Evolutionary conservation across 2,329 filamentous ascomycete genomes (phyloP), one percentile per base, ranked within the genome.

Genomic region (Arthroderma sp.): DNA sequence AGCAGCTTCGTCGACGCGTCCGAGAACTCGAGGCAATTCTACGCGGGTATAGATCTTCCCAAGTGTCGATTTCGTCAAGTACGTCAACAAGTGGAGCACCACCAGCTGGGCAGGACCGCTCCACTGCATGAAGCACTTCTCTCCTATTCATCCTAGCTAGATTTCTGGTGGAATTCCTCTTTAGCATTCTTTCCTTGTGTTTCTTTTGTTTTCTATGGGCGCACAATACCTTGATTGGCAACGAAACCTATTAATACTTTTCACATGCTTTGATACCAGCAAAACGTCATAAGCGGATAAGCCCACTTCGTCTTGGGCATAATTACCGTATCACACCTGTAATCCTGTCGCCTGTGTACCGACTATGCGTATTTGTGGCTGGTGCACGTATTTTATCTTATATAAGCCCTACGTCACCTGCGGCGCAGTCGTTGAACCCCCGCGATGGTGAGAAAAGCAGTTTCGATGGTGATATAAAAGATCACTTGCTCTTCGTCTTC

Each of bases 1-100:
- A 71, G 45, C 53, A 57, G 29, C 56, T 72, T 34, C 62, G 66
- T 40, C 60, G 60, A 29, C 64, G 65, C 6, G 62, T 71, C 6
- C 61, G 62, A 36, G 68, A 71, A 34, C 52, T 70, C 38, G 68
- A 72, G 49, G 54, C 56, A 11, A 56, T 43, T 29, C 40, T 66
- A 36, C 63, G 58, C 50, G 60, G 57, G 30, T 54, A 58, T 45
- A 59, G 15, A 22, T 22, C 15, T 22, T 22, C 15, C 15, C 15
- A 22, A 22, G 15, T 22, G 15, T 34, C 9, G 9, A 9, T 34
- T 34, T 11, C 32, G 11, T 34, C 9, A 34, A 34, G 32, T 9
- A 34, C 32, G 9, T 34, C 9, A 34, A 9, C 9, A 9, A 9
- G 32, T 9, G 9, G 11, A 9, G 32, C 32, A 9, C 32, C 9